A percentile compares a stretch with the other conserved stretches of the same genome.
These are phyloP conservation scores for Hypoxylon sp. DNA, from an alignment of 2,329 filamentous ascomycete genomes.

Conservation along the genomic window DNA sequence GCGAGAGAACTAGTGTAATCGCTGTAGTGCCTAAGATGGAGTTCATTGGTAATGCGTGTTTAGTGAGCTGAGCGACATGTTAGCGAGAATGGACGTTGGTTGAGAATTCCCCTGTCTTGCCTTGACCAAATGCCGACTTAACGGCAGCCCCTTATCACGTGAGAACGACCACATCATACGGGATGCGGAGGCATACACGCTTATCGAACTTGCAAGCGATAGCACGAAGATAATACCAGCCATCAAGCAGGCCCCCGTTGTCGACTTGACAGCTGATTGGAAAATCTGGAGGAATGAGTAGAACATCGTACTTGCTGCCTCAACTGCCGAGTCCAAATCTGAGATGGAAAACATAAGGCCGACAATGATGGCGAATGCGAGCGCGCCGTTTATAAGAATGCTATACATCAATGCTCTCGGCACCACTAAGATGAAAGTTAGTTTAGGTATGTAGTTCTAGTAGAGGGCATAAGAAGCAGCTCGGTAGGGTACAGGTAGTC, in stretches of 20 bases:
- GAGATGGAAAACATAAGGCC: slow-evolving; percentile 47
- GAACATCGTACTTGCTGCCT: slow-evolving; percentile 41
- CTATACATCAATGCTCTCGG: slow-evolving; percentile 46
- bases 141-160: slow-evolving; percentile 43
- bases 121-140: slow-evolving; percentile 38
- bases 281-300: slow-evolving; percentile 53
- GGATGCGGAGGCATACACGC: slow-evolving; percentile 45
- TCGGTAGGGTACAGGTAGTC: too few relatives aligned
- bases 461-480: too few relatives aligned
- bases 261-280: slow-evolving; percentile 42
- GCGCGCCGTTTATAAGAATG: slow-evolving; percentile 46
- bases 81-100: neutral
- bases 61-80: slow-evolving; percentile 36
- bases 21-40: slow-evolving; percentile 44
- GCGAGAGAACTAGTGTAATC: slow-evolving; percentile 47
- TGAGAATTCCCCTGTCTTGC: slow-evolving; percentile 19
- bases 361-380: slow-evolving; percentile 47
- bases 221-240: slow-evolving; percentile 48
- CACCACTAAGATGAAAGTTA: slow-evolving; percentile 33
- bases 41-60: slow-evolving; percentile 41
- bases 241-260: slow-evolving; percentile 44
- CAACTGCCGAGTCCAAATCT: slow-evolving; percentile 43
- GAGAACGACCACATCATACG: slow-evolving; percentile 52
- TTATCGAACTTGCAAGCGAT: slow-evolving; percentile 42
- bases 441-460: neutral